These are phyloP conservation scores for Fusarium irregulare DNA, from an alignment of 2,329 filamentous ascomycete species.

Conservation along the genomic window DNA sequence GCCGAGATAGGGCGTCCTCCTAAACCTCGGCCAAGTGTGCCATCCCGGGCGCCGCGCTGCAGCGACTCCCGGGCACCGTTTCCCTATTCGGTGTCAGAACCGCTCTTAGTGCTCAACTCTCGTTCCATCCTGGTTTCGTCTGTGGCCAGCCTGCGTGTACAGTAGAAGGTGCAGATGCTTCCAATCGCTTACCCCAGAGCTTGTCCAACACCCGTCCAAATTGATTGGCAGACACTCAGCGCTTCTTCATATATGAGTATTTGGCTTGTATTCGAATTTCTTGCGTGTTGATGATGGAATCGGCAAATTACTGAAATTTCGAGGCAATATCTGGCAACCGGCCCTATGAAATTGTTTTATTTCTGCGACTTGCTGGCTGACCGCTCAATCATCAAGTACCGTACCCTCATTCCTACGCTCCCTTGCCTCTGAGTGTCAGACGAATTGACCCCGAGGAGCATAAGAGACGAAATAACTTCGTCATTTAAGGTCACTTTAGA, in stretches of 20 bases:
- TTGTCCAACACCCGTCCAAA: conserved; percentile 31
- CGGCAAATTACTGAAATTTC: conserved; percentile 47
- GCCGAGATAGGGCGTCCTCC: conserved; percentile 39
- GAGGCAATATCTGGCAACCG: not conserved
- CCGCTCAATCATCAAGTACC: not conserved
- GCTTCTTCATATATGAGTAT: not conserved
- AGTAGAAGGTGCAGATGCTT: conserved; percentile 34
- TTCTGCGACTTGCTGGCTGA: not conserved
- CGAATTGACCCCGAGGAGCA: too few species aligned
- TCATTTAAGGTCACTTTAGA: too few species aligned
- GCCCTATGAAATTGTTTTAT: not conserved
- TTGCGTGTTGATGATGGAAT: conserved; percentile 50
- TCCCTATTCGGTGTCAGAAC: conserved; percentile 42
- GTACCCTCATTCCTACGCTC: conserved; percentile 14
- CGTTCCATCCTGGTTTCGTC: conserved; percentile 39
- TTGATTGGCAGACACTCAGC: not conserved
- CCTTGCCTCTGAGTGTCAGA: not conserved
- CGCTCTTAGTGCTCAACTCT: conserved; percentile 38
- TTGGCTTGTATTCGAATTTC: conserved; percentile 7
- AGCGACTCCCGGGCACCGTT: conserved; percentile 43
- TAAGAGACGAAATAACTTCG: too few species aligned
- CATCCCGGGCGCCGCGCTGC: conserved; percentile 41
- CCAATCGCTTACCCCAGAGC: conserved; percentile 33
- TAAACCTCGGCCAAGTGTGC: conserved; percentile 34
- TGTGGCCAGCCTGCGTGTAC: conserved; percentile 31